Evolutionary conservation across 2,329 filamentous ascomycete species (phyloP), one percentile per base, ranked within the genome.

Genomic region (Xylogone sp.): DNA sequence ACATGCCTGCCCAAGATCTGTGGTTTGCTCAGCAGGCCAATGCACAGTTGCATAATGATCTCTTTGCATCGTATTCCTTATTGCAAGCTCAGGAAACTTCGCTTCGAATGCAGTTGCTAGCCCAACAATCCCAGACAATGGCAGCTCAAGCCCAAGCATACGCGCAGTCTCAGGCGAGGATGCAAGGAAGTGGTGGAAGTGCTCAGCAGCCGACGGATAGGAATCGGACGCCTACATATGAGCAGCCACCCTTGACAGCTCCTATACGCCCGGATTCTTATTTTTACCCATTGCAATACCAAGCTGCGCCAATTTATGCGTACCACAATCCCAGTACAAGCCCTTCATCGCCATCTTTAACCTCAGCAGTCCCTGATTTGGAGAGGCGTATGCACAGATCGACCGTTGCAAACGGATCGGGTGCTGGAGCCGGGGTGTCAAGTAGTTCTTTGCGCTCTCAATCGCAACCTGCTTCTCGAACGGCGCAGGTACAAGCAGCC

Each of bases 391-490:
- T 82, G 49, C 81, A 85, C 56, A 72, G 82, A 60, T 77, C 79
- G 1, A 70, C 72, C 9, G 68, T 72, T 21, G 69, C 74, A 16
- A 77, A 73, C 21, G 81, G 84, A 31, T 65, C 74, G 13, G 73
- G 73, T 9, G 62, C 69, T 29, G 53, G 49, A 42, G 50, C 46
- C 18, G 67, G 72, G 34, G 68, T 74, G 48, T 73, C 79, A 21
- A 78, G 72, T 50, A 79, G 81, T 58, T 72, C 80, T n/a, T 65
- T 83, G 54, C 75, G 83, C 56, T 86, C 83, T 21, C 83, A 86
- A 62, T 86, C 83, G n/a, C 83, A 86, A 62, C 83, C 83, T 21
- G 82, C 82, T 2, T 77, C 79, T 21, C 58, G 65, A 52, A 56
- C 68, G 60, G 49, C 61, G 53, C 29, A 65, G 69, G 71, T 58